A percentile compares a stretch with the other conserved stretches of the same genome.
These are phyloP conservation scores for Cystobasidiaceae sp. DNA, from an alignment of 1,284 basidiomycete species.

Conservation along the genomic window DNA sequence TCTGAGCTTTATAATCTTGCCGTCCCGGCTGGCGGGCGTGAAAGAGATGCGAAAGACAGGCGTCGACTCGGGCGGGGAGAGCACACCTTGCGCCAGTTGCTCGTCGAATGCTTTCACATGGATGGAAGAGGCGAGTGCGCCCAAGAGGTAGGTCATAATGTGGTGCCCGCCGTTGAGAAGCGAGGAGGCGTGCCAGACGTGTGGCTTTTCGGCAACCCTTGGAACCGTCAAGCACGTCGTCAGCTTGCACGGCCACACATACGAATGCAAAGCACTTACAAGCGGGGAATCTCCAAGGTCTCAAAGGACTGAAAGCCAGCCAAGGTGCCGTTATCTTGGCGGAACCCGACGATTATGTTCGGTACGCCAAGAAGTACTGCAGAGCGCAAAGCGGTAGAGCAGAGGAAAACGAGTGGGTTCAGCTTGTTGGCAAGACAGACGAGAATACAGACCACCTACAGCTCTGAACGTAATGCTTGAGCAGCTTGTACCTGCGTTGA, in stretches of 20 bases:
- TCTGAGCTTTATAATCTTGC: constrained; percentile 41
- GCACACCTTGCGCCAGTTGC: background rate
- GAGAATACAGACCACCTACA: constrained; percentile 57
- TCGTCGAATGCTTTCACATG: constrained; percentile 16
- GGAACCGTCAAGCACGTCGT: too few relatives aligned
- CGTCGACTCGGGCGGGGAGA: constrained; percentile 14
- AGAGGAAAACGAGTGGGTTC: background rate
- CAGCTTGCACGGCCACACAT: background rate
- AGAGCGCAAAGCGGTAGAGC: background rate
- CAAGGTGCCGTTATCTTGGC: constrained; percentile 62
- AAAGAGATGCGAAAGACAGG: constrained; percentile 66
- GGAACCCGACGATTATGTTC: constrained; percentile 87
- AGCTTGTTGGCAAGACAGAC: too few relatives aligned
- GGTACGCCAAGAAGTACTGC: constrained; percentile 48
- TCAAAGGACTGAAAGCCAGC: constrained; percentile 42
- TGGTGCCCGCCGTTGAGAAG: constrained; percentile 68
- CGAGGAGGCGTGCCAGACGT: constrained; percentile 68
- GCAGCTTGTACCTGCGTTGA: constrained; percentile 58
- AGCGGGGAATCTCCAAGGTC: constrained; percentile 46
- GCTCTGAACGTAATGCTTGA: constrained; percentile 94
- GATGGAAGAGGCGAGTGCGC: constrained; percentile 41
- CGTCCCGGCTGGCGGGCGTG: constrained; percentile 55
- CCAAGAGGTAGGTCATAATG: constrained; percentile 59
- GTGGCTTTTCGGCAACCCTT: constrained; percentile 62
- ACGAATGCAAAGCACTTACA: constrained; percentile 38